These are phyloP conservation scores for Euphorbia pulcherrima DNA, from an alignment of 345 rosid genomes.

Conservation along the genomic window DNA sequence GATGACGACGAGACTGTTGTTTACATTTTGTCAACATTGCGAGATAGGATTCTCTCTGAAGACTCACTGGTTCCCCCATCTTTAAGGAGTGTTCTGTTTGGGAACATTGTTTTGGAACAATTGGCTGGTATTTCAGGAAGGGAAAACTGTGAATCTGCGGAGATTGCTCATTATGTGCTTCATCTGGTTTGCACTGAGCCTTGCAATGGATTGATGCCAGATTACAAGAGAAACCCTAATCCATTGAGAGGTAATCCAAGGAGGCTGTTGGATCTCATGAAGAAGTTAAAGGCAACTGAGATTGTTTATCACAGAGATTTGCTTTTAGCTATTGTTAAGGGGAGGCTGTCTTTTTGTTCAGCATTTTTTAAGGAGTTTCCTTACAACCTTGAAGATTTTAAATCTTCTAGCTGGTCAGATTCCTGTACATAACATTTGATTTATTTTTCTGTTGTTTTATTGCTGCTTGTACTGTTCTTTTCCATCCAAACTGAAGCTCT, in stretches of 20 bases:
- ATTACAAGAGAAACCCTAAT: conserved; percentile 44
- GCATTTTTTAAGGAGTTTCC: conserved; percentile 82
- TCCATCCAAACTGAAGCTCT: conserved; percentile 33
- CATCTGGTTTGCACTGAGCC: conserved; percentile 77
- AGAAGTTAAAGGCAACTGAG: conserved; percentile 73
- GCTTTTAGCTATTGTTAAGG: conserved; percentile 67
- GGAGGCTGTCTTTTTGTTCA: conserved; percentile 65
- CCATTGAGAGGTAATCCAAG: conserved; percentile 65
- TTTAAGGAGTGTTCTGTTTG: conserved; percentile 88
- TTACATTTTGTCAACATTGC: conserved; percentile 62
- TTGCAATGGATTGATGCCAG: conserved; percentile 83
- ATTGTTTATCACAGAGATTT: conserved; percentile 64
- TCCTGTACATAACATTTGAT: conserved; percentile 20
- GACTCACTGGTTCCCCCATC: conserved; percentile 73
- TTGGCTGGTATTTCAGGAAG: conserved; percentile 61
- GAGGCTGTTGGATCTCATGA: conserved; percentile 73
- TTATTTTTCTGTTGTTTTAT: not conserved
- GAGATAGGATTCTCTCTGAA: conserved; percentile 53
- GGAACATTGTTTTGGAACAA: conserved; percentile 69
- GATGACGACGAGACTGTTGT: conserved; percentile 64
- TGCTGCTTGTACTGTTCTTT: conserved; percentile 9
- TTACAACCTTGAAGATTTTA: conserved; percentile 73
- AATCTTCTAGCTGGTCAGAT: conserved; percentile 79
- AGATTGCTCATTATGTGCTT: conserved; percentile 67
- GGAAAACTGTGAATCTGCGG: conserved; percentile 48